Evolutionary conservation across 176 grass and related monocot species (phyloP).

Genomic region (Sorghum bicolor): Sorghum_bicolor_NCBIv3 NC_012879.2:6687501-6688000

Average conservation of each 20-base stretch:
- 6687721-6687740: background rate
- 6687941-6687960: conserved; percentile 84
- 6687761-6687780: background rate
- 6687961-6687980: conserved; percentile 77
- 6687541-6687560: background rate
- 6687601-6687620: background rate
- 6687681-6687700: background rate
- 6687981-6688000: conserved; percentile 45
- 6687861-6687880: background rate
- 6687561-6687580: background rate
- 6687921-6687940: conserved; percentile 33
- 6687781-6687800: conserved; percentile 91
- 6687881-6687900: background rate
- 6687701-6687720: background rate
- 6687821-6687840: conserved; percentile 68
- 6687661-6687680: background rate
- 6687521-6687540: background rate
- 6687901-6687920: background rate
- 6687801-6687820: conserved; percentile 64
- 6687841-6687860: conserved; percentile 26
- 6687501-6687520: background rate
- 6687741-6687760: background rate
- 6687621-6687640: background rate
- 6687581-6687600: background rate
- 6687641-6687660: background rate